Evolutionary conservation across 257 asterid species (phyloP).

Genomic region (Paulownia fortunei): DNA sequence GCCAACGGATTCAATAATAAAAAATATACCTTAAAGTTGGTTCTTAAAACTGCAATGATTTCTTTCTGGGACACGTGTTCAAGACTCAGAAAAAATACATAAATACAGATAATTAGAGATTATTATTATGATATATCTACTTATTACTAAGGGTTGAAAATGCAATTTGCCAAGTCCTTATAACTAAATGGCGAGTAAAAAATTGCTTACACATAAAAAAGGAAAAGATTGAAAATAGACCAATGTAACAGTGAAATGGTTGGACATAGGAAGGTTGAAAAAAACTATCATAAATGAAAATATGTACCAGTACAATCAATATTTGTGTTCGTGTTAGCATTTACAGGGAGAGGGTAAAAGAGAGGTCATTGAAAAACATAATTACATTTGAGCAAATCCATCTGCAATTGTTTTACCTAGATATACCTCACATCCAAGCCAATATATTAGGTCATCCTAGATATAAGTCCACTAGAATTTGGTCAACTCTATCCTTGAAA

Average conservation of each 20-base stretch:
- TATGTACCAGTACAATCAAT: neutral
- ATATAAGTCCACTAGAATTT: no score
- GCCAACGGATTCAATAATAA: neutral
- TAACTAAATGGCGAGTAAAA: neutral
- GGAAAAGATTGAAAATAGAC: neutral
- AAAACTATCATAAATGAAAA: neutral
- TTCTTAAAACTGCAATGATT: neutral
- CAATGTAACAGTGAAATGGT: neutral
- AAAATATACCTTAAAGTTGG: neutral
- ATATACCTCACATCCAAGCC: neutral
- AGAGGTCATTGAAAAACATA: neutral
- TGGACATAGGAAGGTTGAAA: neutral
- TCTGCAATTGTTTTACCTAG: neutral
- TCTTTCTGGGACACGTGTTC: neutral
- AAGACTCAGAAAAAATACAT: neutral
- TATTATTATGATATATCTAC: neutral
- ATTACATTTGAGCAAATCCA: neutral
- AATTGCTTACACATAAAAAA: neutral
- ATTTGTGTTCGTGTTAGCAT: neutral
- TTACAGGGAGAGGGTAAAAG: neutral
- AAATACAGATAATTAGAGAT: neutral
- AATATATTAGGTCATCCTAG: neutral
- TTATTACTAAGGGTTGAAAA: neutral
- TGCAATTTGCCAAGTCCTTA: neutral
- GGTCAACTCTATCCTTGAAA: no score